Percentiles rank a stretch among this genome's conserved stretches.
Evolutionary conservation across 2,329 filamentous ascomycete species (phyloP).

Genomic region (Stachybotrys elegans): DNA sequence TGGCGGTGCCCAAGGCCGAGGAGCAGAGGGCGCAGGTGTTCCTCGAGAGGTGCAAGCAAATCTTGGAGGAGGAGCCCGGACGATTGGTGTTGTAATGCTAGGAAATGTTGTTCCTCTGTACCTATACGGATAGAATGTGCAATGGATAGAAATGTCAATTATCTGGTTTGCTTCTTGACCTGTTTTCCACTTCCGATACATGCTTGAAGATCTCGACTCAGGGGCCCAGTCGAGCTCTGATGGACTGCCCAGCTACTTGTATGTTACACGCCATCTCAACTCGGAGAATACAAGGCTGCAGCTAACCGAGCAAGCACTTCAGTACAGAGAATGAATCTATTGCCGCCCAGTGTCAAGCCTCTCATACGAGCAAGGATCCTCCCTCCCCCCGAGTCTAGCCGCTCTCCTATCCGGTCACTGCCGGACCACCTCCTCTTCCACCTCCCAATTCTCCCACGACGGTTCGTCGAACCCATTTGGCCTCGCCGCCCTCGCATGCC

Average conservation of each 20-base stretch:
- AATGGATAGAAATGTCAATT: slow-evolving; percentile 1
- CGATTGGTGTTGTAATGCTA: slow-evolving; percentile 57
- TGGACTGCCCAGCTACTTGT: too few relatives aligned
- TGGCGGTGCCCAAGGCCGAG: slow-evolving; percentile 74
- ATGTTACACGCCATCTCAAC: too few relatives aligned
- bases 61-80: slow-evolving; percentile 76
- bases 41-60: slow-evolving; percentile 77
- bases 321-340: too few relatives aligned
- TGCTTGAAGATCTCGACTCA: too few relatives aligned
- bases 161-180: slow-evolving; percentile 1
- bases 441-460: background rate
- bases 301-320: too few relatives aligned
- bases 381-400: background rate
- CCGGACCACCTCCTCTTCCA: background rate
- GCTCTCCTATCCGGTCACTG: background rate
- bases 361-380: background rate
- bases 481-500: background rate
- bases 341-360: background rate
- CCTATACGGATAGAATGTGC: slow-evolving; percentile 16
- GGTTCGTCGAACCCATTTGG: background rate
- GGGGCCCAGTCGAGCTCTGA: too few relatives aligned
- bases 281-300: too few relatives aligned
- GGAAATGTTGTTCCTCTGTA: slow-evolving; percentile 20
- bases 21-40: slow-evolving; percentile 78
- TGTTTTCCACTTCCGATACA: too few relatives aligned